Evolutionary conservation across 352 stramenopile genomes (phyloP).

Genomic region (Phytophthora hibernalis): DNA sequence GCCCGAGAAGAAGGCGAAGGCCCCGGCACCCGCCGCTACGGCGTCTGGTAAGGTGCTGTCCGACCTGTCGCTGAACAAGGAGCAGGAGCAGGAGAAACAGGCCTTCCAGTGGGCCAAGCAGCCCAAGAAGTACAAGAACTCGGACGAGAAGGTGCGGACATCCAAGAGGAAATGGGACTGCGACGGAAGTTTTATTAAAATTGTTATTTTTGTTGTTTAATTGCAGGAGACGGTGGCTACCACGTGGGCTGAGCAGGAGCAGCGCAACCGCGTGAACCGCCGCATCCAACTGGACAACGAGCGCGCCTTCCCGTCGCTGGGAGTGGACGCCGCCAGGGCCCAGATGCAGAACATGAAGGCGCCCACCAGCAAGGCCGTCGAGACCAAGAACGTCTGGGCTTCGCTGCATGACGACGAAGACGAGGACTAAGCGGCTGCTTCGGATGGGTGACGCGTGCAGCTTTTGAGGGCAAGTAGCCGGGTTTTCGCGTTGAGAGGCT

Average conservation of each 20-base stretch:
- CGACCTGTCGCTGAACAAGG: slow-evolving; percentile 69
- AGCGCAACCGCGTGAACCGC: slow-evolving; percentile 65
- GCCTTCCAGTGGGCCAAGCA: slow-evolving; percentile 86
- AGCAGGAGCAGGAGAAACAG: slow-evolving; percentile 51
- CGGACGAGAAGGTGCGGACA: slow-evolving; percentile 41
- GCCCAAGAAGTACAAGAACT: slow-evolving; percentile 87
- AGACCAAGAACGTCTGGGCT: slow-evolving; percentile 79
- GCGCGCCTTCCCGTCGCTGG: slow-evolving; percentile 79
- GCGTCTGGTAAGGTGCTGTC: slow-evolving; percentile 63
- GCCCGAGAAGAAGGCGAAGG: slow-evolving; percentile 17
- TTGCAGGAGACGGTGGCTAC: slow-evolving; percentile 57
- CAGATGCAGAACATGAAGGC: slow-evolving; percentile 77
- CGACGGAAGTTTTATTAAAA: background rate
- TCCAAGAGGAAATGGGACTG: no score
- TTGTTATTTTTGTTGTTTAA: background rate
- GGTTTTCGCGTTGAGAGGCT: background rate
- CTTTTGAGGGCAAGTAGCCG: background rate
- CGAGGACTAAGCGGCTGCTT: slow-evolving; percentile 43
- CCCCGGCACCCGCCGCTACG: slow-evolving; percentile 8
- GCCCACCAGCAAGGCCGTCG: slow-evolving; percentile 59
- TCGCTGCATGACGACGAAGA: slow-evolving; percentile 74
- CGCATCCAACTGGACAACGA: slow-evolving; percentile 79
- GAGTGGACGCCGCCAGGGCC: slow-evolving; percentile 51
- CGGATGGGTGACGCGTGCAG: background rate
- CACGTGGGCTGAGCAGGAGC: slow-evolving; percentile 78